Base-by-base conservation (phyloP, 2,329 filamentous ascomycete species). In the Colletotrichum orchidophilum region DNA sequence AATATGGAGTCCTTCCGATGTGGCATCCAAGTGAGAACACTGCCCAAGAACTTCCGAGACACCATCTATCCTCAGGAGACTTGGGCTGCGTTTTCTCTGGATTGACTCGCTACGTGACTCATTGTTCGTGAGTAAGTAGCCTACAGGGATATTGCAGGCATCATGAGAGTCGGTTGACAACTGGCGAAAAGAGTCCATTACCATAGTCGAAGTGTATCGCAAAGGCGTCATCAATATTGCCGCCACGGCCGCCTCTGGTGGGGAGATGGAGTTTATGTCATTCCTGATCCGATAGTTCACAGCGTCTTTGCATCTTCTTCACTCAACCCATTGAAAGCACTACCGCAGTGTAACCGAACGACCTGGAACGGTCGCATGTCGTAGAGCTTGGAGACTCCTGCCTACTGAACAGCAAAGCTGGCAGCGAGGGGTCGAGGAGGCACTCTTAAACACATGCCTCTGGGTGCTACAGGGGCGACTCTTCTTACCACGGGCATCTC, bases 391-490 rank as follows among this genome's bases (percentile, higher is more conserved):
- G 49, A 26, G 49, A 52, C 4, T 52, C 24, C 49, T 26, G 24
- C 49, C 49, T 52, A 13, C 21, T 52, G 9, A 52, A 52, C 24
- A 26, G 49, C 21, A 52, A 52, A 26, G 24, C 49, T 52, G 49
- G 49, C 49, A 58, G 13, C 26, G 26, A 2, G 26, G 57, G 26
- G 24, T 63, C 12, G 61, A 59, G 13, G 26, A 52, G 5, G 9
- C n/a, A 3, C 67, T 71, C 15, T 54, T 76, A 3, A 73, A 74
- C 46, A 59, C 49, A 7, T 65, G 75, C 3, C 73, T 70, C 13
- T 77, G 75, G 75, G 74, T 76, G 2, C 64, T 75, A 26, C 75
- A 77, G 50, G 75, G 76, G 50, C 65, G 74, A 3, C 53, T 76
- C 13, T 70, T 77, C 12, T 74, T 74, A 1, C 70, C 75, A 2